Base-by-base conservation (phyloP, 2,329 filamentous ascomycete genomes). In the Talaromyces atroroseus region DNA sequence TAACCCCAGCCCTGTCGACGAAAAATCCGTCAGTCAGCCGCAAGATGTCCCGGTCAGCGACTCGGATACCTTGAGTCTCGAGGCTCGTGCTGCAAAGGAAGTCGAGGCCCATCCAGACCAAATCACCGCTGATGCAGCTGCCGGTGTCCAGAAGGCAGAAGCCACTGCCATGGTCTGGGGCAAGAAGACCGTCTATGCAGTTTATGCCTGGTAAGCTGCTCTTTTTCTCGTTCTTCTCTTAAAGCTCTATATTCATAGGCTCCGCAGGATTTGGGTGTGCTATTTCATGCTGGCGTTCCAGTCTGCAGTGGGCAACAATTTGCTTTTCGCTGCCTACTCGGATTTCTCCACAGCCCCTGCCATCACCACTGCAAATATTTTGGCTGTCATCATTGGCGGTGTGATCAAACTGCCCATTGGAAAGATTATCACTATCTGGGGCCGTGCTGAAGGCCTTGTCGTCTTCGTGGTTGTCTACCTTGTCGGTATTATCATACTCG, bases 401-500 rank as follows among this genome's bases (percentile, higher is more conserved):
- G 74, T 84, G 34, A 72, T 80, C 48, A 83, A 83, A 64, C 74
- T 87, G n/a, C 80, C 83, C 1, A 74, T 84, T 20, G 82, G 83
- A 54, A 86, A 86, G 65, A 74, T 83, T 3, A 72, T 87, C 51
- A 82, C 87, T 66, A 71, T 84, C 21, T 87, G 80, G 78, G 84
- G 83, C 36, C 81, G 84, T 46, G 76, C 82, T 0, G 78, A 85
- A 64, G 84, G 80, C n/a, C 77, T 84, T 57, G 59, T 77, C 2
- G 53, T 83, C 44, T 80, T 80, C 60, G 66, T 81, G 0, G 58
- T 69, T 1, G 63, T 80, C 54, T 77, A 77, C 65, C 71, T 78
- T 0, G 50, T 79, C 0, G 78, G 79, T 12, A 73, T 86, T 52
- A 74, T 85, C 59, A 77, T 89, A 68, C 82, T 86, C 65, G 84